Evolutionary conservation across 306 rosid genomes (phyloP).

Genomic region (Benincasa hispida): DNA sequence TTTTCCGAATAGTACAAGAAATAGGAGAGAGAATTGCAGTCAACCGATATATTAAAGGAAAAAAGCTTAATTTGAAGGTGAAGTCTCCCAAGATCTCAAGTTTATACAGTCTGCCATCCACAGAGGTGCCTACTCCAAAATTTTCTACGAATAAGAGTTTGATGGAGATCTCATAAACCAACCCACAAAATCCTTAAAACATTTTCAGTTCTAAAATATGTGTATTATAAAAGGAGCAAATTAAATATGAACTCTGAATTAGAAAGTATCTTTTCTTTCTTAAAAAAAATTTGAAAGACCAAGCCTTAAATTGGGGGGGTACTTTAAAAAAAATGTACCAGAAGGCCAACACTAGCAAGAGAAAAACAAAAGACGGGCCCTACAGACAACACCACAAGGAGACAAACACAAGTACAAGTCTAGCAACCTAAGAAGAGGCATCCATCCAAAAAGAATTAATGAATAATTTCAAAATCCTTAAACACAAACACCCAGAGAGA

Average conservation of each 20-base stretch:
- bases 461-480: neutral
- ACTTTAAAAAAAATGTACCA: neutral
- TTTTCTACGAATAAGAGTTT: neutral
- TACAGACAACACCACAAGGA: neutral
- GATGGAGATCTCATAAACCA: neutral
- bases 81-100: neutral
- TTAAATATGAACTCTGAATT: neutral
- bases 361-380: too few species aligned
- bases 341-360: neutral
- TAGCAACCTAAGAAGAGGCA: neutral
- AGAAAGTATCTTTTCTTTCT: neutral
- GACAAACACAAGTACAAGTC: neutral
- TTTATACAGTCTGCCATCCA: neutral
- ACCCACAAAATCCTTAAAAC: neutral
- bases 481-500: neutral
- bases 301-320: neutral
- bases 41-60: neutral
- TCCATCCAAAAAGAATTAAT: neutral
- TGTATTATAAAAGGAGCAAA: neutral
- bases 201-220: neutral
- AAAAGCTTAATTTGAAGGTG: neutral
- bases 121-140: neutral
- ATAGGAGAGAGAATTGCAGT: neutral
- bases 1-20: neutral
- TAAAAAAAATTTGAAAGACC: too few species aligned